A percentile compares a stretch with the other conserved stretches of the same genome.
Evolutionary conservation across 352 stramenopile species (phyloP).

Genomic region (Globisporangium takayamanum): DNA sequence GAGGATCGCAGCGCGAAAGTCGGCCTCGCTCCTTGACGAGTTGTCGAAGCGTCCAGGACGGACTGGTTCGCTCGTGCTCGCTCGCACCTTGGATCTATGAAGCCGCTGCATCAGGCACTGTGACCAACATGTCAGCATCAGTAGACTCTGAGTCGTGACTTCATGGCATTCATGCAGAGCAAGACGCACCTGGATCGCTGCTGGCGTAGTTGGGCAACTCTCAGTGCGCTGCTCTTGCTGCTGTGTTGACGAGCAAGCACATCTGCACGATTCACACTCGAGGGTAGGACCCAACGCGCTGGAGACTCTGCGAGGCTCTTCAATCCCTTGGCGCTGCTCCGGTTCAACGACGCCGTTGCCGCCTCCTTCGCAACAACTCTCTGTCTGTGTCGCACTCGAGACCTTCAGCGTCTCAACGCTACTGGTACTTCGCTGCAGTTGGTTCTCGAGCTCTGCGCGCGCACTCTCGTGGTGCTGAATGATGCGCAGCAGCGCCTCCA

Average conservation of each 20-base stretch:
- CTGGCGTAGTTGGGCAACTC: not conserved
- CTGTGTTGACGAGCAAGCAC: not conserved
- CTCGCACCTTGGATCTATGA: not conserved
- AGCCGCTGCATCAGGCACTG: not conserved
- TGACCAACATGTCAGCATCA: not conserved
- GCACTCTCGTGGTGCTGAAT: conserved; percentile 35
- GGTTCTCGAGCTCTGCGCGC: conserved; percentile 8
- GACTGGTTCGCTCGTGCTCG: not conserved
- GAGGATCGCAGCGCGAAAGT: conserved; percentile 19
- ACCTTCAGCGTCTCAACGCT: conserved; percentile 11
- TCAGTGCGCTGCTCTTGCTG: not conserved
- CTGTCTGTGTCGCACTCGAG: conserved; percentile 22
- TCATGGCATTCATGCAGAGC: not conserved
- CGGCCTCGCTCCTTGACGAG: not conserved
- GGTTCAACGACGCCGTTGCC: not conserved
- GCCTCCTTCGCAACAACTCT: not conserved
- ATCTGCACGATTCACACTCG: too few relatives aligned
- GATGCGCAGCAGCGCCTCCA: conserved; percentile 42
- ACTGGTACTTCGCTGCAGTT: conserved; percentile 12
- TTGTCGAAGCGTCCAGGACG: not conserved
- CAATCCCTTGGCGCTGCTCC: not conserved
- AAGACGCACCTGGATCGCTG: not conserved
- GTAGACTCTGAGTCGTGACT: too few relatives aligned
- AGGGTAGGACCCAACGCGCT: not conserved
- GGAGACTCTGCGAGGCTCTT: not conserved